Base-by-base conservation (phyloP, 1,139 yeast genomes). In the Blastobotrys arbuscula region DNA sequence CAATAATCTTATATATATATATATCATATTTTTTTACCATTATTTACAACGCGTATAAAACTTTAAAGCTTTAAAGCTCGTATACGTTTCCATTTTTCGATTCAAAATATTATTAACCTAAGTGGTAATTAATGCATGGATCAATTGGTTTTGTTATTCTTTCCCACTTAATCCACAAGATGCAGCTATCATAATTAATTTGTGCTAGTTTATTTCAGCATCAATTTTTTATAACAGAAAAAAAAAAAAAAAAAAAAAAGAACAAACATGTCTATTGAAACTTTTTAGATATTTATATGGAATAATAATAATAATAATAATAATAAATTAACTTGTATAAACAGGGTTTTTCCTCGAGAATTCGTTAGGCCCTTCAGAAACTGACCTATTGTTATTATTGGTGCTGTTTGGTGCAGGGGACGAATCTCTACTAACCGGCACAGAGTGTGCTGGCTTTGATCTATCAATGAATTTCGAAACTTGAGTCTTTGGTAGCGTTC, bases 401-500 rank as follows among this genome's bases (percentile, higher is more conserved):
- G 31, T 28, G n/a, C n/a, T n/a, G n/a, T n/a, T n/a, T 3, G 12
- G 4, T 3, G 49, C 50, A 33, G 58, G 59, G 3, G 59, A 49
- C 1, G 53, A 43, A 16, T 48, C 49, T n/a, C 58, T 39, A 44
- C 56, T 51, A 2, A 44, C 52, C 2, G 59, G 57, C 28, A 50
- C 50, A 3, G 58, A 55, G 28, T 49, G 50, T 7, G 24, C 10
- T 36, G 38, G 19, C 24, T 49, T 51, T 15, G 52, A 49, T 20
- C 59, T 35, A 28, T 58, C 61, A 35, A 60, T 50, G 41, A 61
- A 60, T 49, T 60, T 59, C 19, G 61, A 54, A 10, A 60, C 62
- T 39, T 60, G 63, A 15, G 58, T 56, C 44, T 59, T 60, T 30
- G 58, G 57, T 13, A 50, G 47, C 8, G 52, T 55, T 21, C 53